Base-by-base conservation (phyloP, 2,329 filamentous ascomycete species). In the Chaetomium strumarium region DNA sequence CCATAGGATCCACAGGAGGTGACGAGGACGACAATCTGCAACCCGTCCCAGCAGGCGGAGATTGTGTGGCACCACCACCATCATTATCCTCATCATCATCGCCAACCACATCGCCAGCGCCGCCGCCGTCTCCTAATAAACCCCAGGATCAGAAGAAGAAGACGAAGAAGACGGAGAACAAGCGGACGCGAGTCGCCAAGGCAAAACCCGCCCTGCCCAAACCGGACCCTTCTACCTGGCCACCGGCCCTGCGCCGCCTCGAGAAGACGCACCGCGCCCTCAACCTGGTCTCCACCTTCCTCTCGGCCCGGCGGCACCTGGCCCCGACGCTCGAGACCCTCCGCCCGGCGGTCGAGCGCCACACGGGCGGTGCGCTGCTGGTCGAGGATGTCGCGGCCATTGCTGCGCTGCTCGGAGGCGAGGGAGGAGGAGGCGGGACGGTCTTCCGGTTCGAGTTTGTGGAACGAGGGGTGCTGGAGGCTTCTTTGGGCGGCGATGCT, bases 251-350 rank as follows among this genome's bases (percentile, higher is more conserved):
- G 67, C 85, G 81, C 52, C 74, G 76, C 39, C 76, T 97, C 9
- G 83, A 86, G 24, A 84, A 85, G 66, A 87, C 85, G 0, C 88
- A 97, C 66, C 81, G 84, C 55, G 92, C 93, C 1, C 72, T 99
- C 55, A 99, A 96, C 62, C 72, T 97, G 1, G 90, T 97, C 1
- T 96, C 90, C 63, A 97, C 93, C 0, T 97, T 99, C 66, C 95
- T 90, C 72, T 93, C 85, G 66, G 92, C 92, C 1, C 84, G 93
- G 42, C 96, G 95, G 66, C 88, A 97, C 63, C 78, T 97, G 29
- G 84, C 88, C 0, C 97, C 93, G 0, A 96, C 92, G 0, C 90
- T 96, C 60, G 87, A 93, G 14, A 96, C 86, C 6, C 87, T 99
- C 43, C 90, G 85, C 61, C 80, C 83, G 9, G 81, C 92, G 0